Base-by-base conservation (phyloP, 2,329 filamentous ascomycete species). In the Sphaceloma murrayae region DNA sequence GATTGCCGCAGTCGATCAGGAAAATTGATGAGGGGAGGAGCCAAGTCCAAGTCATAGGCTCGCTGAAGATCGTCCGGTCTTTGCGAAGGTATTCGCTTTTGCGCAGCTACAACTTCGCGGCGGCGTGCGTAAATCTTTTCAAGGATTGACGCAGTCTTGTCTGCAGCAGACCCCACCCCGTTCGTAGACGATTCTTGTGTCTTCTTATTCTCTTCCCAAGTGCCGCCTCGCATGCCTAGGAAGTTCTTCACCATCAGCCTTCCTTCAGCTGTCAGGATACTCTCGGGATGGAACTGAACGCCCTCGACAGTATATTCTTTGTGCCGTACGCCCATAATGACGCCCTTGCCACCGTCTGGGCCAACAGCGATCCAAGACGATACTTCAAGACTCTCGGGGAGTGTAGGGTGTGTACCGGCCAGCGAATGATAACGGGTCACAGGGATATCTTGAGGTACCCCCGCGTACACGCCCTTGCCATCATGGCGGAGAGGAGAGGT, bases 251-350 rank as follows among this genome's bases (percentile, higher is more conserved):
- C 77, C 85, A 98, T 95, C 26, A 75, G 67, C 26, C 88, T 80
- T 3, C 93, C 91, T 47, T 91, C 78, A 34, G 83, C 86, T 0
- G 89, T 95, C 42, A 98, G 68, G 47, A 98, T 98, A 61, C 89
- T 96, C 65, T 98, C 91, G 0, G 91, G 91, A 55, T 98, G 91
- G 56, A 96, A 98, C 59, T 98, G 91, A 11, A 98, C 91, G 30
- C 88, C 91, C 62, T 98, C 91, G n/a, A 96, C 73, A 1, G 85
- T 75, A 56, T 81, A 83, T 58, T 91, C 77, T 67, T 89, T 94
- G 69, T 98, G 91, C 34, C 91, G 80, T 34, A 98, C 84, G 34
- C 91, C 91, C 82, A 96, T 95, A 54, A 98, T 98, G 48, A 96
- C 79, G 21, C 84, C 85, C 52, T 83, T 86, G 21, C 77, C 78